Evolutionary conservation across 2,329 filamentous ascomycete species (phyloP).

Genomic region (Scorias spongiosa): DNA sequence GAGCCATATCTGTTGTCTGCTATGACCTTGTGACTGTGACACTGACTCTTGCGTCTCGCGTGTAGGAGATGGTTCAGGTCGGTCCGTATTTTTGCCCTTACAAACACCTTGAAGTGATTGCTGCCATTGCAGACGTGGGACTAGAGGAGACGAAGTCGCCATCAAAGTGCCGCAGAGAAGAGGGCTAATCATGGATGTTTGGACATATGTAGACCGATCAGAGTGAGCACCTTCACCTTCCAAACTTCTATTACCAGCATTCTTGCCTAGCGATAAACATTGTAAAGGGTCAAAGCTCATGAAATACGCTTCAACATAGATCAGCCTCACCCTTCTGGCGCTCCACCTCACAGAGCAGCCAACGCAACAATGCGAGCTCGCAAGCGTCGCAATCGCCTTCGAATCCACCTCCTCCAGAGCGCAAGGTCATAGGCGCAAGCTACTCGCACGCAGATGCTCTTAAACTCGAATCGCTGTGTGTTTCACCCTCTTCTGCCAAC

Average conservation of each 20-base stretch:
- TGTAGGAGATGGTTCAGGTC: constrained; percentile 98
- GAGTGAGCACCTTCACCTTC: constrained; percentile 13
- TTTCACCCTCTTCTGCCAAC: constrained; percentile 2
- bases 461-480: constrained; percentile 68
- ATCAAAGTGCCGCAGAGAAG: background rate
- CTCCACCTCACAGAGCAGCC: constrained; percentile 34
- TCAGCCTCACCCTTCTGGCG: constrained; percentile 84
- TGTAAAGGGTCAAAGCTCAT: no score
- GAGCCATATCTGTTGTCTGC: no score
- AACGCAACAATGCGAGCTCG: constrained; percentile 27
- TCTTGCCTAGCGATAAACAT: constrained; percentile 1
- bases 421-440: constrained; percentile 74
- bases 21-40: no score
- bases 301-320: constrained; percentile 30
- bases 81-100: constrained; percentile 48
- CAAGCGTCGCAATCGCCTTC: constrained; percentile 22
- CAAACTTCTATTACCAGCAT: background rate
- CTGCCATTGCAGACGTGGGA: no score
- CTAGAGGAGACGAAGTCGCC: no score
- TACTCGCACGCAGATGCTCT: constrained; percentile 95
- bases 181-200: constrained; percentile 16
- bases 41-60: background rate
- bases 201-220: constrained; percentile 20
- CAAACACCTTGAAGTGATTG: background rate
- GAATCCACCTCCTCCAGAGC: constrained; percentile 42